Evolutionary conservation across 768 basidiomycete species (phyloP).

Genomic region (Plicaturopsis crispa): DNA sequence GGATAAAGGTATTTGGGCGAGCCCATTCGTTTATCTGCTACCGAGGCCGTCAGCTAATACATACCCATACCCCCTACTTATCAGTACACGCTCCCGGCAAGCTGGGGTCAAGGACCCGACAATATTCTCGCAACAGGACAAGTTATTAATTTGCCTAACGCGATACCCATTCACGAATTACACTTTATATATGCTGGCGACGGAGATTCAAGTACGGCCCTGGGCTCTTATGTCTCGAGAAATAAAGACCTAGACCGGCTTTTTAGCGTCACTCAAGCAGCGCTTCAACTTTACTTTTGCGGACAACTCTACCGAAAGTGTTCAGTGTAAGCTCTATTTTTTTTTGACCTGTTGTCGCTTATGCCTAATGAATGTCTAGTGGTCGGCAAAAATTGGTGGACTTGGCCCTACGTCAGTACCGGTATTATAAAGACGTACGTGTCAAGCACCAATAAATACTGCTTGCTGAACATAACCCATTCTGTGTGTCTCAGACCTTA

Average conservation of each 20-base stretch:
- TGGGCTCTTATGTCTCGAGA: neutral
- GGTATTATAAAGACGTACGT: conserved; percentile 37
- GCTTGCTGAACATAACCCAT: conserved; percentile 1
- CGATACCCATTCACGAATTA: conserved; percentile 36
- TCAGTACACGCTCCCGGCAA: conserved; percentile 34
- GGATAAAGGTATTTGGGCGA: conserved; percentile 25
- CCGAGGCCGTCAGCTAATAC: neutral
- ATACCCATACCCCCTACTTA: neutral
- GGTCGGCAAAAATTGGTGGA: conserved; percentile 38
- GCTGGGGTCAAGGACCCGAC: conserved; percentile 33
- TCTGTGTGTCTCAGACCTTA: conserved; percentile 27
- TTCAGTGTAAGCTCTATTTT: conserved; percentile 22
- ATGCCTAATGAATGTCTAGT: conserved; percentile 20
- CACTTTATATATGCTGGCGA: conserved; percentile 42
- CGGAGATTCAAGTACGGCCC: conserved; percentile 21
- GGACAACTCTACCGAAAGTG: conserved; percentile 24
- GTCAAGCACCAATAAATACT: neutral
- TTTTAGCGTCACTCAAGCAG: conserved; percentile 7
- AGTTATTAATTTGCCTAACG: conserved; percentile 21
- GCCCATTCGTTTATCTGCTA: neutral
- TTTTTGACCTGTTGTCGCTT: neutral
- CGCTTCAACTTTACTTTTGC: conserved; percentile 23
- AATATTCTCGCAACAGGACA: conserved; percentile 40
- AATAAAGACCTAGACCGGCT: neutral
- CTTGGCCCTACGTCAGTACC: conserved; percentile 29